Evolutionary conservation across 495 filamentous ascomycete species (phyloP), one percentile per base, ranked within the genome.

Genomic region (Lepraria neglecta): DNA sequence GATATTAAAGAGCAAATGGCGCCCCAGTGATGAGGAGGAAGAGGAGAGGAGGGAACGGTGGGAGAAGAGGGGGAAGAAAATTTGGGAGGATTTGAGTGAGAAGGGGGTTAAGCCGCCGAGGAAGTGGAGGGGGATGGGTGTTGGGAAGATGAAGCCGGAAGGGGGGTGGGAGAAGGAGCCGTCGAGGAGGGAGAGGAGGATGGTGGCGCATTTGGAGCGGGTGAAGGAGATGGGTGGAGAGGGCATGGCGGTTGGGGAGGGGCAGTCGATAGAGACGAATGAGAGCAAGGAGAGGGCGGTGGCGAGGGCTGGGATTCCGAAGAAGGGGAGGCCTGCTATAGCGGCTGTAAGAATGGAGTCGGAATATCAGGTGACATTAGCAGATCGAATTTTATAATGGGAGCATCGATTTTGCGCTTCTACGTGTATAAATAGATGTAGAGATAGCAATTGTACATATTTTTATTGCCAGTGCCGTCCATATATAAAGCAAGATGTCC

Each of bases 1-100:
- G 24, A 94, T 98, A 35, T 72, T 98, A 67, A 90, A 82, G 71
- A 86, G 83, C 70, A 92, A 87, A 62, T 97, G 94, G 94, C 75
- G 69, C 61, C 87, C 91, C 1, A 79, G 72, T 12, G 74, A 80
- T 10, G 81, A 84, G 11, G 85, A 91, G 66, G 61, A 71, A 28
- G 77, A 81, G 42, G 75, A 84, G 6, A 80, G 90, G 54, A 78
- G 83, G 65, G 66, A 75, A 62, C 76, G 89, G 58, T 98, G 94
- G 94, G 83, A 86, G 64, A 85, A 80, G 35, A 81, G 94, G 50
- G 90, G 91, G 24, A 83, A 86, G 66, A 75, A 74, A 31, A 88
- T 96, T 61, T 96, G 90, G 90, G 73, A 74, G 54, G 78, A 84
- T 43, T 80, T 88, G 80, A 84, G 84, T 7, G 87, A 88, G 71